Evolutionary conservation across 768 basidiomycete species (phyloP).

Genomic region (Boletus rubropictus): DNA sequence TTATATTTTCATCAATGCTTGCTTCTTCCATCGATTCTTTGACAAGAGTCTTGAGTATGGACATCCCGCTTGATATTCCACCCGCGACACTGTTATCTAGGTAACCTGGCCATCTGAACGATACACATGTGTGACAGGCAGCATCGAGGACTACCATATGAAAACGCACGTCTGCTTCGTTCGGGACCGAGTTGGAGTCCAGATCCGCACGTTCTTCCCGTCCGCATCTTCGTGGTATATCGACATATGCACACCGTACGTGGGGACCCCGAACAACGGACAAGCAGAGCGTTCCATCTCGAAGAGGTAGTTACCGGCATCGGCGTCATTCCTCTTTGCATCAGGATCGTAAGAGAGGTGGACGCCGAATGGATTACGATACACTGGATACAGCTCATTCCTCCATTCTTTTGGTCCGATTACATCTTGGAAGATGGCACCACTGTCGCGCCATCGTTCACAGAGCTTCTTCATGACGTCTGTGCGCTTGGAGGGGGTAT

Average conservation of each 20-base stretch:
- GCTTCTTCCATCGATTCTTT: constrained; percentile 96
- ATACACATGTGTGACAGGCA: not conserved
- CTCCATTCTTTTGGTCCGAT: constrained; percentile 82
- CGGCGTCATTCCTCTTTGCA: constrained; percentile 28
- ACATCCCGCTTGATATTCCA: constrained; percentile 79
- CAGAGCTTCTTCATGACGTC: constrained; percentile 59
- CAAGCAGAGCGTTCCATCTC: constrained; percentile 88
- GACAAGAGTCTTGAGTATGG: constrained; percentile 65
- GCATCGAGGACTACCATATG: not conserved
- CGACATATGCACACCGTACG: constrained; percentile 90
- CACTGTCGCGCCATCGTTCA: constrained; percentile 68
- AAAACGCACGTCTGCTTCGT: constrained; percentile 82
- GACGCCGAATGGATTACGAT: constrained; percentile 60
- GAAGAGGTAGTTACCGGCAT: constrained; percentile 64
- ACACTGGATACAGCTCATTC: constrained; percentile 75
- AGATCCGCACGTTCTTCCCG: constrained; percentile 47
- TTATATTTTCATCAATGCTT: constrained; percentile 62
- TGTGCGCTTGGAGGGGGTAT: constrained; percentile 56
- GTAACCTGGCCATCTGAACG: constrained; percentile 67
- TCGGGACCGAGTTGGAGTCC: constrained; percentile 80
- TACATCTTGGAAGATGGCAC: constrained; percentile 48
- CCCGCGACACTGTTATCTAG: constrained; percentile 92
- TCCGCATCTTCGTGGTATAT: constrained; percentile 46
- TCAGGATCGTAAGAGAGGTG: constrained; percentile 32
- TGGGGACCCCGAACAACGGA: constrained; percentile 82